Conservation (phyloP, 2,329 filamentous ascomycete genomes). For the Sporothrix humicola region DNA sequence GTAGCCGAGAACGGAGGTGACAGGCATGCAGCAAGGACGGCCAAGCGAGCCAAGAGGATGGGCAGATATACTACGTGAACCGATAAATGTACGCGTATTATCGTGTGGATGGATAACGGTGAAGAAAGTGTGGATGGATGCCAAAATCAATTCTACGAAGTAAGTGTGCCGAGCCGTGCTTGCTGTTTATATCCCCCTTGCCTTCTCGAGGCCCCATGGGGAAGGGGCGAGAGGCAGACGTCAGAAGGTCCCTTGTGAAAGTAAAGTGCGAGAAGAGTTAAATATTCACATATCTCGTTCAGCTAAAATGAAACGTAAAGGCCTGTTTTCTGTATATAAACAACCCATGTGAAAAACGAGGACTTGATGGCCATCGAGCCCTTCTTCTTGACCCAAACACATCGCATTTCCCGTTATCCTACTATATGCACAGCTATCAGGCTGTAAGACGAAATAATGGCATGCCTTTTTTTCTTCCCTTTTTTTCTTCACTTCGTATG, state of each 20-base stretch:
- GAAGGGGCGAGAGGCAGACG: not conserved
- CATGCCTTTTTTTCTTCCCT: not conserved
- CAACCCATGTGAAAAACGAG: too few relatives aligned
- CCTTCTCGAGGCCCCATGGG: not conserved
- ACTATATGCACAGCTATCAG: not conserved
- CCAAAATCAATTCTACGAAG: not conserved
- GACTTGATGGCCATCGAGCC: too few relatives aligned
- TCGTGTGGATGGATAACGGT: not conserved
- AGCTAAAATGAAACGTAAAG: not conserved
- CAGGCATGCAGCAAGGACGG: not conserved
- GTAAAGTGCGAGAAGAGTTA: not conserved
- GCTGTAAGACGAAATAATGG: not conserved
- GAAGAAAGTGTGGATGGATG: not conserved
- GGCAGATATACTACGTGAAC: not conserved
- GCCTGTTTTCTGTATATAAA: too few relatives aligned
- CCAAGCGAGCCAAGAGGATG: not conserved
- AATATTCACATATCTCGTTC: not conserved
- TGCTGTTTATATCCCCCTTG: not conserved
- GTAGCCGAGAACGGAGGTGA: conserved; percentile 23
- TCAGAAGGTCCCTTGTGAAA: not conserved
- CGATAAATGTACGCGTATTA: not conserved
- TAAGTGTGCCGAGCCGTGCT: not conserved
- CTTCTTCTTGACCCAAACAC: too few relatives aligned
- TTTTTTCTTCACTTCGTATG: too few relatives aligned
- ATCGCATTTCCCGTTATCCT: not conserved